phyloP scores from a whole-genome alignment of 306 rosid genomes.

The Cercis canadensis region DNA sequence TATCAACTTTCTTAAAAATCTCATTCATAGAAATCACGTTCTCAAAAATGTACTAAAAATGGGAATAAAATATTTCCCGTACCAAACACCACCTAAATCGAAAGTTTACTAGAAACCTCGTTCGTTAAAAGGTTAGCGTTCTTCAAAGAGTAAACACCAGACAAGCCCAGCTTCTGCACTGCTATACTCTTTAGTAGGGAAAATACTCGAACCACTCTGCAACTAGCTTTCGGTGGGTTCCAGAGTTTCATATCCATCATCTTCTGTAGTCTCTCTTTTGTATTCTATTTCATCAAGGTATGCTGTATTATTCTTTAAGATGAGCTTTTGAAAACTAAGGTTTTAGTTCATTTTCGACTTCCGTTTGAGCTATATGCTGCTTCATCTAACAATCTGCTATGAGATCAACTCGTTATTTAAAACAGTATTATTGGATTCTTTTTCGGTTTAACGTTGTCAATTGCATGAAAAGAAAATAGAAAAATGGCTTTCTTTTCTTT shows the following conservation, averaged over 20 bases:
- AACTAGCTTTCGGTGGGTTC: slow-evolving; percentile 42
- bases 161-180: neutral
- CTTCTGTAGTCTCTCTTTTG: neutral
- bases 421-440: neutral
- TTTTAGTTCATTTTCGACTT: slow-evolving; percentile 23
- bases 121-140: slow-evolving; percentile 17
- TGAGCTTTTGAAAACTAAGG: slow-evolving; percentile 27
- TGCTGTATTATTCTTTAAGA: neutral
- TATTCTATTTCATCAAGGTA: slow-evolving; percentile 30
- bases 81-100: no score
- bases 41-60: no score
- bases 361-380: neutral
- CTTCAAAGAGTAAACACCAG: neutral
- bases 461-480: neutral
- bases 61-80: no score
- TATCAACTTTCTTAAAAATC: no score
- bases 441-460: neutral
- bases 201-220: slow-evolving; percentile 27
- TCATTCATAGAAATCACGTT: no score
- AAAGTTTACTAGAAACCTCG: neutral
- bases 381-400: neutral
- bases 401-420: neutral
- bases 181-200: neutral
- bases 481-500: neutral
- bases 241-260: neutral